phyloP scores from a whole-genome alignment of 2,329 filamentous ascomycete genomes.

The Alternaria novae-zelandiae region DNA sequence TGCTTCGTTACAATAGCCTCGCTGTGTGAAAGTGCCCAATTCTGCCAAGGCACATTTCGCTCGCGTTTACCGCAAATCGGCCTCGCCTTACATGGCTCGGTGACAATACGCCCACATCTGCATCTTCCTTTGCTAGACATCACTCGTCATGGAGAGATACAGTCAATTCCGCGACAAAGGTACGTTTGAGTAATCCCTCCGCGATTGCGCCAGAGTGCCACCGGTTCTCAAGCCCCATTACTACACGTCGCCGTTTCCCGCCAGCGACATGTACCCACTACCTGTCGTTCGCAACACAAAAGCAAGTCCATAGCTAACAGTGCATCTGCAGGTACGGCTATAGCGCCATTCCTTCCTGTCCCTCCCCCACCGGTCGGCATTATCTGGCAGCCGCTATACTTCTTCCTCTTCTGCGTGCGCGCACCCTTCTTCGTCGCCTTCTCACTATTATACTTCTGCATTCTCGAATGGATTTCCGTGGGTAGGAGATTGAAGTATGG shows the following conservation, averaged over 20 bases:
- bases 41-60: slow-evolving; percentile 4
- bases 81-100: slow-evolving; percentile 24
- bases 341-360: slow-evolving; percentile 92
- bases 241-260: not conserved
- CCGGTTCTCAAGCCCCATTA: not conserved
- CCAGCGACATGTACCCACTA: too few species aligned
- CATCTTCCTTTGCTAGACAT: not conserved
- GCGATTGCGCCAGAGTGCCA: not conserved
- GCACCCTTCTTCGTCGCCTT: slow-evolving; percentile 77
- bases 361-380: slow-evolving; percentile 67
- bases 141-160: slow-evolving; percentile 81
- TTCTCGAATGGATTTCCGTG: slow-evolving; percentile 83
- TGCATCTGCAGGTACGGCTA: slow-evolving; percentile 77
- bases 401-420: slow-evolving; percentile 79
- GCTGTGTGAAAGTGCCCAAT: not conserved
- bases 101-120: slow-evolving; percentile 19
- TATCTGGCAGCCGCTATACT: slow-evolving; percentile 68
- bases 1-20: not conserved
- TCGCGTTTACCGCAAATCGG: not conserved
- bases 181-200: slow-evolving; percentile 45
- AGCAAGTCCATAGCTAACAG: slow-evolving; percentile 16
- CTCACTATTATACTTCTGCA: slow-evolving; percentile 73
- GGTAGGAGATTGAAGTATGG: slow-evolving; percentile 76
- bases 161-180: slow-evolving; percentile 92
- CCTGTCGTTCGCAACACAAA: not conserved